Evolutionary conservation across 768 basidiomycete genomes (phyloP).

Genomic region (Vararia minispora): DNA sequence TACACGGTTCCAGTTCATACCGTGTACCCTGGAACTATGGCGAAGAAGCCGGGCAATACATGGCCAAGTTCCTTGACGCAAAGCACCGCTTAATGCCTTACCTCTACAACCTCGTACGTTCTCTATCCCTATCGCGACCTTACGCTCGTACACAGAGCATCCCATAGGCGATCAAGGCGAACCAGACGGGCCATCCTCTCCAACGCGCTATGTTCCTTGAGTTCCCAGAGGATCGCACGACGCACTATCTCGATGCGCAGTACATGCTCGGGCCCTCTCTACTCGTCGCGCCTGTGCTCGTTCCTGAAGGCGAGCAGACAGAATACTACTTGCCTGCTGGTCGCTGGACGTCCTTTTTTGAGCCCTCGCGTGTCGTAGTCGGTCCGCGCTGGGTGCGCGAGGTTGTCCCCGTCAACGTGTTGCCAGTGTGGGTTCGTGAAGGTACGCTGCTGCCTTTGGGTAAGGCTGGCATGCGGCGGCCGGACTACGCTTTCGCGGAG

Average conservation of each 20-base stretch:
- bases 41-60: conserved; percentile 52
- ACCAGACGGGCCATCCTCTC: conserved; percentile 40
- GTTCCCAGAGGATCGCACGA: conserved; percentile 46
- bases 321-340: conserved; percentile 55
- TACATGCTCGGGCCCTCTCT: conserved; percentile 49
- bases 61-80: conserved; percentile 48
- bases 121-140: neutral
- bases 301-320: conserved; percentile 37
- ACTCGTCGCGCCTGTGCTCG: conserved; percentile 53
- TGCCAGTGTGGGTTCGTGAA: conserved; percentile 58
- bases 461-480: conserved; percentile 34
- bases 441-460: conserved; percentile 50
- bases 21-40: conserved; percentile 73
- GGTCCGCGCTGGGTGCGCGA: conserved; percentile 58
- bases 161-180: conserved; percentile 38
- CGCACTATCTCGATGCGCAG: conserved; percentile 49
- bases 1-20: conserved; percentile 66
- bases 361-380: conserved; percentile 37
- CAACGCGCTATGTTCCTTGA: conserved; percentile 61
- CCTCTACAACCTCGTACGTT: conserved; percentile 41
- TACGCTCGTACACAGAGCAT: neutral
- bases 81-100: conserved; percentile 73
- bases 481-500: conserved; percentile 49
- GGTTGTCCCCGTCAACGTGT: conserved; percentile 47
- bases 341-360: conserved; percentile 49